phyloP scores from a whole-genome alignment of 2,329 filamentous ascomycete species.

The Pseudopyrenochaeta lycopersici region DNA sequence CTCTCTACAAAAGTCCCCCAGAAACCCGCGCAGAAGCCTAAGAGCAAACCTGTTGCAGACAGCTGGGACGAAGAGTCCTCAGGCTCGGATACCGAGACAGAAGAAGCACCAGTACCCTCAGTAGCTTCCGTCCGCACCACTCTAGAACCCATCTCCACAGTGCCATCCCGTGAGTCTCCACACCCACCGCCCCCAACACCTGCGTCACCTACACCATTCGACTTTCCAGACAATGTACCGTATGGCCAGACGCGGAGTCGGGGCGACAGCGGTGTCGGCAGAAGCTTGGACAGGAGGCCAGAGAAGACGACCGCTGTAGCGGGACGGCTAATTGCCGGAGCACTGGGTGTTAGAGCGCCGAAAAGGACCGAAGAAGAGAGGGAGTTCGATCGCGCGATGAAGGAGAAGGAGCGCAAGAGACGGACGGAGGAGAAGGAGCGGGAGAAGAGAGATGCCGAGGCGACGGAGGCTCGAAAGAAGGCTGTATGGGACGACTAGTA shows the following conservation, averaged over 20 bases:
- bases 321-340: constrained; percentile 86
- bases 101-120: constrained; percentile 34
- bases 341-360: constrained; percentile 81
- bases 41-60: constrained; percentile 63
- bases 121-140: constrained; percentile 13
- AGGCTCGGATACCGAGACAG: constrained; percentile 43
- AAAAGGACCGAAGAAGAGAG: constrained; percentile 87
- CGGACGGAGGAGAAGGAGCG: constrained; percentile 76
- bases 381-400: constrained; percentile 82
- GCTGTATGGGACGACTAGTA: constrained; percentile 81
- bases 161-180: constrained; percentile 11
- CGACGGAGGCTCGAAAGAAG: constrained; percentile 76
- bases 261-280: constrained; percentile 34
- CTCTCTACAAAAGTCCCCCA: constrained; percentile 44
- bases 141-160: constrained; percentile 29
- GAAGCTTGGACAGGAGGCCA: constrained; percentile 61
- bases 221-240: constrained; percentile 38
- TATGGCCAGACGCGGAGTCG: constrained; percentile 18
- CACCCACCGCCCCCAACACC: constrained; percentile 48
- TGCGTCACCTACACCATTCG: constrained; percentile 45
- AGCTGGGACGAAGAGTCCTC: constrained; percentile 80
- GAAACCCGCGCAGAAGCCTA: constrained; percentile 42
- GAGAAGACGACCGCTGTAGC: constrained; percentile 96
- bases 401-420: constrained; percentile 83
- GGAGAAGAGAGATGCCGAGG: constrained; percentile 69